Conservation (phyloP, 768 basidiomycete species). For the Mycena rebaudengoi region DNA sequence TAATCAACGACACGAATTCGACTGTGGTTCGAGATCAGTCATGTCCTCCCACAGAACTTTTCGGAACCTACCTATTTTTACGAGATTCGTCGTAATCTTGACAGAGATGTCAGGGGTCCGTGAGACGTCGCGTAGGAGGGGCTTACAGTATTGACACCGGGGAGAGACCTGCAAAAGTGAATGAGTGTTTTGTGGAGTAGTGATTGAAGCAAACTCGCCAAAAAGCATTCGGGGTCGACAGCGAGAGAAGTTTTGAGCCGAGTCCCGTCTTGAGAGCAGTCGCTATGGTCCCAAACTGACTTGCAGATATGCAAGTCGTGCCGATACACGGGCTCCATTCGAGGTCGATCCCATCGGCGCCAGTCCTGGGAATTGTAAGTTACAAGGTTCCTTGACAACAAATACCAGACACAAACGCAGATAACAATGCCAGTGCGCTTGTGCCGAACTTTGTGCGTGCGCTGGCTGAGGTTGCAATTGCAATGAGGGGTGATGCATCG, state of each 20-base stretch:
- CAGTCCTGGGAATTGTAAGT: too few species aligned
- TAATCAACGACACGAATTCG: not conserved
- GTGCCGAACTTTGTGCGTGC: constrained; percentile 13
- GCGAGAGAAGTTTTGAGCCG: constrained; percentile 1
- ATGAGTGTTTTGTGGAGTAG: too few species aligned
- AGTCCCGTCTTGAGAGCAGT: constrained; percentile 2
- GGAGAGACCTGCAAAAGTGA: too few species aligned
- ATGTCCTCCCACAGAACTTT: too few species aligned
- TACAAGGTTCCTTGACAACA: too few species aligned
- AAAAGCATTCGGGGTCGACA: constrained; percentile 19
- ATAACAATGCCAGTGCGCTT: not conserved
- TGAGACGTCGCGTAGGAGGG: too few species aligned
- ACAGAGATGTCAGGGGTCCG: too few species aligned
- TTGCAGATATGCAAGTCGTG: not conserved
- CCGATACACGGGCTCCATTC: constrained; percentile 9
- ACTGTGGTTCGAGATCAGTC: too few species aligned
- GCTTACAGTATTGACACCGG: constrained; percentile 18
- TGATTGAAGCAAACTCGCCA: too few species aligned
- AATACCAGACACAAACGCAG: not conserved
- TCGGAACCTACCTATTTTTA: not conserved
- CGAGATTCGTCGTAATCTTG: not conserved
- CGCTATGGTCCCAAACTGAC: constrained; percentile 9
- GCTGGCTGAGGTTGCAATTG: constrained; percentile 4
- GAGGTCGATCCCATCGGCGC: constrained; percentile 11
- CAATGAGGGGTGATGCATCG: constrained; percentile 1